A percentile compares a stretch with the other conserved stretches of the same genome.
Conservation (phyloP, 768 basidiomycete genomes). For the Suillus ampliporus region DNA sequence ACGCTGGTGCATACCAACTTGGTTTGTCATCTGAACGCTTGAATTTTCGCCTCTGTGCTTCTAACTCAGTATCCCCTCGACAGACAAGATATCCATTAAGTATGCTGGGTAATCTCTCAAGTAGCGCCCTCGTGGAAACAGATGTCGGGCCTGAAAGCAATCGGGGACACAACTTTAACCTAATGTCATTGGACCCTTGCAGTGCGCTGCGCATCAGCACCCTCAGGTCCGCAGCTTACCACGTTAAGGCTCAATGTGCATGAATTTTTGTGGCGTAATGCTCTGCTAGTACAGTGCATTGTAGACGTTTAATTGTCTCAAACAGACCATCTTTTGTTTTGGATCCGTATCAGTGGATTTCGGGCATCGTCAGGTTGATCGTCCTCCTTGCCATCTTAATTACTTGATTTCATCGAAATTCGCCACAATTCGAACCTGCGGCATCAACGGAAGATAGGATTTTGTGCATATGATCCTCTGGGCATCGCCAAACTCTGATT, state of each 20-base stretch:
- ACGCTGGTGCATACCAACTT: background rate
- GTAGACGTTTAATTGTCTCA: background rate
- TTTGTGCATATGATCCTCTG: background rate
- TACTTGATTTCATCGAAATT: background rate
- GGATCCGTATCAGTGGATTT: background rate
- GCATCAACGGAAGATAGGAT: background rate
- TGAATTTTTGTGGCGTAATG: background rate
- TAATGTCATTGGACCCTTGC: background rate
- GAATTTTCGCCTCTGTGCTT: background rate
- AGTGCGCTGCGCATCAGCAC: background rate
- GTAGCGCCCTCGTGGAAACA: background rate
- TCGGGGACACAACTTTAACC: background rate
- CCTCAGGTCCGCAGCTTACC: background rate
- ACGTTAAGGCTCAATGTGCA: background rate
- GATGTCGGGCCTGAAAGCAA: background rate
- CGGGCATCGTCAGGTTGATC: background rate
- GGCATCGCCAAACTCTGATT: background rate
- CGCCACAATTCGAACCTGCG: background rate
- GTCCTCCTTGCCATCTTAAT: background rate
- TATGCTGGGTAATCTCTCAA: no score
- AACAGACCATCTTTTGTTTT: background rate
- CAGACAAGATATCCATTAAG: background rate
- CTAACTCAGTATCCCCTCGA: background rate
- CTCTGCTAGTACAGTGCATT: background rate
- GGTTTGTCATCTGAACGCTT: background rate